Percentiles rank a stretch among this genome's conserved stretches.
These are phyloP conservation scores for Choiromyces venosus DNA, from an alignment of 495 filamentous ascomycete species.

Conservation along the genomic window DNA sequence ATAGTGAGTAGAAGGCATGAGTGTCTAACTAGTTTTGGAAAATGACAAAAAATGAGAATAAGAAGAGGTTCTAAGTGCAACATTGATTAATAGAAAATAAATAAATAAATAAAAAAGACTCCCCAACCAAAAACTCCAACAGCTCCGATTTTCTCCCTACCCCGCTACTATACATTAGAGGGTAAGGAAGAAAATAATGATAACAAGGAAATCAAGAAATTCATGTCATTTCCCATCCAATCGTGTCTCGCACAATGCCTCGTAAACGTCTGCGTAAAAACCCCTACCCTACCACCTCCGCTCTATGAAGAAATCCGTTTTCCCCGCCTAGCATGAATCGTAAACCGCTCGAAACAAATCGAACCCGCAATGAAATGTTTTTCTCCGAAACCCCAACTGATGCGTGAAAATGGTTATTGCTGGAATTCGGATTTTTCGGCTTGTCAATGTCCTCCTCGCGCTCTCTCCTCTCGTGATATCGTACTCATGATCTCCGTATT, in stretches of 20 bases:
- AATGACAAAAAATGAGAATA: background rate
- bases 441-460: background rate
- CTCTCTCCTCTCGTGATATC: background rate
- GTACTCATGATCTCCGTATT: background rate
- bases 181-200: background rate
- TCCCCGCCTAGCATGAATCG: background rate
- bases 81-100: background rate
- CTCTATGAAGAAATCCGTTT: background rate
- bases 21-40: background rate
- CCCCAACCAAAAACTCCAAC: background rate
- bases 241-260: background rate
- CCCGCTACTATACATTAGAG: background rate
- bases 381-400: background rate
- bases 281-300: background rate
- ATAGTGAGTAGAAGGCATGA: background rate
- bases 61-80: background rate
- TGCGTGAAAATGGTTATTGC: background rate
- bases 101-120: background rate
- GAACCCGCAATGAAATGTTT: background rate
- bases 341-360: conserved; percentile 1
- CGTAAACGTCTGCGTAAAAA: background rate
- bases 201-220: background rate
- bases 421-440: background rate
- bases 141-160: background rate
- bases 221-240: background rate